A percentile compares a stretch with the other conserved stretches of the same genome.
Conservation (phyloP, 176 grass and related monocot species). For the Ensete ventricosum region DNA sequence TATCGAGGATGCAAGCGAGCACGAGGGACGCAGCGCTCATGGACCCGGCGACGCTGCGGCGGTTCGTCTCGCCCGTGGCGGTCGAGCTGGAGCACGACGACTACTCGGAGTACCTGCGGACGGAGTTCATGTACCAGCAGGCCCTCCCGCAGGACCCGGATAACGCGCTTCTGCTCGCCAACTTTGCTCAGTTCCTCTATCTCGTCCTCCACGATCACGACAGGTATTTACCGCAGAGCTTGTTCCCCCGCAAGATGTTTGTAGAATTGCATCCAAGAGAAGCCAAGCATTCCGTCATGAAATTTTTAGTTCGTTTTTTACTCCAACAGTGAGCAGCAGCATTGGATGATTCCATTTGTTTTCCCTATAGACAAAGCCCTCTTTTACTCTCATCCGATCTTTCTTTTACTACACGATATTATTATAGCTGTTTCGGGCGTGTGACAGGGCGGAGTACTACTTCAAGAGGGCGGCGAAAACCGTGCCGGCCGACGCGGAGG, state of each 20-base stretch:
- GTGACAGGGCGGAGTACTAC: conserved; percentile 21
- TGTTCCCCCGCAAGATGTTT: neutral
- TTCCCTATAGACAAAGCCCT: neutral
- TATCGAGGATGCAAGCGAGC: conserved; percentile 1
- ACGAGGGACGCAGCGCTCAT: conserved; percentile 14
- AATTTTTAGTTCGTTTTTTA: neutral
- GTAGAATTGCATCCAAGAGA: neutral
- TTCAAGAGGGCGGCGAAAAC: conserved; percentile 18
- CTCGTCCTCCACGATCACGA: conserved; percentile 18
- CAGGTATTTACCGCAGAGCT: neutral
- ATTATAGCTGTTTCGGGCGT: neutral
- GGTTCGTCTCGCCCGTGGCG: conserved; percentile 15
- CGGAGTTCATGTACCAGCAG: conserved; percentile 19
- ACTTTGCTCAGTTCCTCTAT: conserved; percentile 24
- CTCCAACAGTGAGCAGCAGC: too few relatives aligned
- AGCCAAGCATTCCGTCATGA: neutral
- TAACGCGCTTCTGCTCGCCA: conserved; percentile 17
- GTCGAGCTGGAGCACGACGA: conserved; percentile 10
- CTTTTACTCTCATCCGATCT: neutral
- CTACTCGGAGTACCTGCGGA: conserved; percentile 13
- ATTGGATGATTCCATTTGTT: neutral
- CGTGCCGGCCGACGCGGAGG: conserved; percentile 12
- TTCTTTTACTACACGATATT: neutral
- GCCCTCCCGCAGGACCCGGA: conserved; percentile 8
- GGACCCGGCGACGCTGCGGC: neutral